Conservation (phyloP, 306 rosid species). For the Ceratonia siliqua region DNA sequence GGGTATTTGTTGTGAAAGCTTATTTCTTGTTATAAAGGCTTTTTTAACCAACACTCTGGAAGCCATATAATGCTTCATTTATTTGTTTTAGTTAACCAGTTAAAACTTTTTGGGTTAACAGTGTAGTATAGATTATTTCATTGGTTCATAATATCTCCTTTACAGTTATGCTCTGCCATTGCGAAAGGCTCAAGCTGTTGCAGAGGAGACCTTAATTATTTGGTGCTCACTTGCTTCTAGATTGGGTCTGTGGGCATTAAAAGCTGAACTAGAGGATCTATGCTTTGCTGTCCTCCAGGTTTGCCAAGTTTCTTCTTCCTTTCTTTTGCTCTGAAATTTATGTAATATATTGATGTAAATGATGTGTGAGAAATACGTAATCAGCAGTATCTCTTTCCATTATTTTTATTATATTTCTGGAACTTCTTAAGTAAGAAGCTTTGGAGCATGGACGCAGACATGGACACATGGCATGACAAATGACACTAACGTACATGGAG, state of each 20-base stretch:
- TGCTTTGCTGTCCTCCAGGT: conserved; percentile 98
- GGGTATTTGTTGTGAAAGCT: conserved; percentile 3
- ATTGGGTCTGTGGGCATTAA: conserved; percentile 95
- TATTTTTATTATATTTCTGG: not conserved
- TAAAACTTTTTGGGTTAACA: conserved; percentile 19
- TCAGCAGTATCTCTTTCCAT: not conserved
- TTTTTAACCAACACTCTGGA: conserved; percentile 14
- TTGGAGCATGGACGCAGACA: not conserved
- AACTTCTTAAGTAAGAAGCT: not conserved
- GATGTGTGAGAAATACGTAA: conserved; percentile 1
- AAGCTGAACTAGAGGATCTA: conserved; percentile 93
- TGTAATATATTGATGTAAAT: conserved; percentile 17
- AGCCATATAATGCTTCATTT: not conserved
- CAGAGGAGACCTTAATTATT: conserved; percentile 87
- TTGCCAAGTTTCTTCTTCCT: conserved; percentile 26
- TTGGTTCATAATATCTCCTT: conserved; percentile 32
- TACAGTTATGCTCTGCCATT: conserved; percentile 79
- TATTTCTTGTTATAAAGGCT: conserved; percentile 7
- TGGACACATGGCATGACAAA: not conserved
- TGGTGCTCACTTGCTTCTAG: conserved; percentile 99
- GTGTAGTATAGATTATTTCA: conserved; percentile 25
- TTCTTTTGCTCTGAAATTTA: conserved; percentile 30
- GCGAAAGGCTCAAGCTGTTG: conserved; percentile 93
- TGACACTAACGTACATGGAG: not conserved
- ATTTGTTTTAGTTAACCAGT: conserved; percentile 28